A percentile compares a stretch with the other conserved stretches of the same genome.
phyloP scores from a whole-genome alignment of 2,329 filamentous ascomycete species.

The Aspergillus calidoustus region DNA sequence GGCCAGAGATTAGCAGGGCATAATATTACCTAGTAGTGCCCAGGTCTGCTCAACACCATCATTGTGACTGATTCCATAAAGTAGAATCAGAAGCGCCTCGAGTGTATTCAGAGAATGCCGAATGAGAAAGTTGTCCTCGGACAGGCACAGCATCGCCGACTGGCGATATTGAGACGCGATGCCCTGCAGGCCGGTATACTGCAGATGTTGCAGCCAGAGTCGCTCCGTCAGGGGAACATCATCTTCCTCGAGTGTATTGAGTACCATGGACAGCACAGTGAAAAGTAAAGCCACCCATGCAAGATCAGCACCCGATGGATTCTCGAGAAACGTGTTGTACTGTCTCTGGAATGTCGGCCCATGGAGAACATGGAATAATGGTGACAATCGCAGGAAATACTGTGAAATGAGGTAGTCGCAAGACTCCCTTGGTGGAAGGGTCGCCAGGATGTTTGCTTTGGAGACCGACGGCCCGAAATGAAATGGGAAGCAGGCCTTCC shows the following conservation, averaged over 20 bases:
- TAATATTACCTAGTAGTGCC: slow-evolving; percentile 26
- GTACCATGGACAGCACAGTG: slow-evolving; percentile 28
- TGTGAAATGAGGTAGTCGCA: slow-evolving; percentile 12
- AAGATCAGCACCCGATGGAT: slow-evolving; percentile 25
- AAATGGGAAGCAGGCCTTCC: not conserved
- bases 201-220: not conserved
- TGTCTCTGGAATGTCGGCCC: slow-evolving; percentile 13
- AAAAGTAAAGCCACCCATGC: slow-evolving; percentile 38
- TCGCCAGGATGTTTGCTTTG: slow-evolving; percentile 16
- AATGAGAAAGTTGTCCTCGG: slow-evolving; percentile 35
- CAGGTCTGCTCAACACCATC: slow-evolving; percentile 32
- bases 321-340: slow-evolving; percentile 10
- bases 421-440: slow-evolving; percentile 1
- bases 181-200: not conserved
- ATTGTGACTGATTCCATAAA: slow-evolving; percentile 35
- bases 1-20: no score
- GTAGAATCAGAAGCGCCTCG: slow-evolving; percentile 36
- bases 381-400: not conserved
- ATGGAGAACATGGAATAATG: slow-evolving; percentile 13
- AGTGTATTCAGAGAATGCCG: slow-evolving; percentile 35
- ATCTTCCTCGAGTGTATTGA: slow-evolving; percentile 29
- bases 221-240: not conserved
- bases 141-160: slow-evolving; percentile 33
- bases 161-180: slow-evolving; percentile 4
- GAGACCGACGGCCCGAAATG: slow-evolving; percentile 8